Evolutionary conservation across 768 basidiomycete genomes (phyloP), one percentile per base, ranked within the genome.

Genomic region (Tricholoma sp.): DNA sequence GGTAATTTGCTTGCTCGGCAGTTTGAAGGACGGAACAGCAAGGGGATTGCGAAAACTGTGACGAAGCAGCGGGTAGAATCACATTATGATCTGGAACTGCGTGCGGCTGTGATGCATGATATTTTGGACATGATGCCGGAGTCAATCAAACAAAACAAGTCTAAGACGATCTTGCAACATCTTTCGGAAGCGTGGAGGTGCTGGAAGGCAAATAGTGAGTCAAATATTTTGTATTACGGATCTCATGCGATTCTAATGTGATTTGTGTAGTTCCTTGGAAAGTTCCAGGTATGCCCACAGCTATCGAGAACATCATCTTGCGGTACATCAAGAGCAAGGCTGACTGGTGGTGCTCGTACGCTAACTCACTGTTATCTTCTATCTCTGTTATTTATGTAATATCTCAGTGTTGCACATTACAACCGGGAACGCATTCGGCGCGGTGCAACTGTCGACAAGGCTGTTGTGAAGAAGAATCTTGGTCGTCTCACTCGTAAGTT

Each of bases 101-200:
- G 97, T 53, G 97, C 97, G 0, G 95, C 97, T 48, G 96, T 99
- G 65, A 98, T 99, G 97, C 96, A 98, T 74, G 96, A 99, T 72
- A 98, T 99, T 63, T 78, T 99, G 63, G 96, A 98, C 76, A 98
- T 98, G 96, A 98, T 98, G 96, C 97, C 97, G 6, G 97, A 98
- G 72, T 94, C 91, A 2, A 95, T 98, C 78, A 95, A 95, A 74
- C 94, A 95, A 73, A 99, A 98, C 76, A 98, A 99, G 78, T 86
- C 94, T n/a, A 99, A 99, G 79, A 98, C 97, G 10, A 98, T 99
- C 61, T 68, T 99, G 68, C 97, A 99, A 70, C 97, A 98, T 70
- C 74, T 98, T 62, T 97, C 95, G 3, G 97, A 98, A 69, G 97
- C 96, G 9, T 98, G 97, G 97, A 81, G 96, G 63, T 98, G 95